Percentiles rank a stretch among this genome's conserved stretches.
These are phyloP conservation scores for Trametes villosa DNA, from an alignment of 768 basidiomycete species.

Conservation along the genomic window DNA sequence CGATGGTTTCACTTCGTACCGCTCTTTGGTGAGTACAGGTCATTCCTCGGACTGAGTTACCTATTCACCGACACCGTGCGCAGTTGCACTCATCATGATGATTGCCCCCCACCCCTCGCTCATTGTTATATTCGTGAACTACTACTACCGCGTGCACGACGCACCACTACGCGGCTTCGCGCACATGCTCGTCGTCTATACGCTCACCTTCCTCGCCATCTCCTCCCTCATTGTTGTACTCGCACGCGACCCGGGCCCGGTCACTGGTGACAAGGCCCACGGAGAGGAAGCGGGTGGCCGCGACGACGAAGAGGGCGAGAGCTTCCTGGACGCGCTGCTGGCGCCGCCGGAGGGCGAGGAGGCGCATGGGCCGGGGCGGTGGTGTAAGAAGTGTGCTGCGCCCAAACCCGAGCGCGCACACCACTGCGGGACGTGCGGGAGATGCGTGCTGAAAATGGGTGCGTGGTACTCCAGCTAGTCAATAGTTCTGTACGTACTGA, in stretches of 20 bases:
- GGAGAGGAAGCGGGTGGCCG: constrained; percentile 25
- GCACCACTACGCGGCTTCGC: constrained; percentile 49
- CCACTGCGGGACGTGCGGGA: constrained; percentile 69
- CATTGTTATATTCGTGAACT: constrained; percentile 66
- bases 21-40: constrained; percentile 17
- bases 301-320: constrained; percentile 42
- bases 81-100: constrained; percentile 59
- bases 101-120: constrained; percentile 77
- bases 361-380: constrained; percentile 53
- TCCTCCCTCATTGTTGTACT: constrained; percentile 76
- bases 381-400: constrained; percentile 81
- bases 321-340: constrained; percentile 66
- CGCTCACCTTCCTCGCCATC: constrained; percentile 69
- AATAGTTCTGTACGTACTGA: neutral
- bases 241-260: constrained; percentile 75
- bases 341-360: constrained; percentile 48
- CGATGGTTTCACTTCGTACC: constrained; percentile 29
- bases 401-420: constrained; percentile 82
- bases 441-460: constrained; percentile 90
- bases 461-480: constrained; percentile 28
- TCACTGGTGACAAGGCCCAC: constrained; percentile 31
- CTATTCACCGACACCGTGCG: neutral
- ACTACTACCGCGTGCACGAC: constrained; percentile 61
- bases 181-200: constrained; percentile 65
- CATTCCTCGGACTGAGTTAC: neutral